Base-by-base conservation (phyloP, 192 early-diverging fungal genomes). In the Kappamyces sp. region DNA sequence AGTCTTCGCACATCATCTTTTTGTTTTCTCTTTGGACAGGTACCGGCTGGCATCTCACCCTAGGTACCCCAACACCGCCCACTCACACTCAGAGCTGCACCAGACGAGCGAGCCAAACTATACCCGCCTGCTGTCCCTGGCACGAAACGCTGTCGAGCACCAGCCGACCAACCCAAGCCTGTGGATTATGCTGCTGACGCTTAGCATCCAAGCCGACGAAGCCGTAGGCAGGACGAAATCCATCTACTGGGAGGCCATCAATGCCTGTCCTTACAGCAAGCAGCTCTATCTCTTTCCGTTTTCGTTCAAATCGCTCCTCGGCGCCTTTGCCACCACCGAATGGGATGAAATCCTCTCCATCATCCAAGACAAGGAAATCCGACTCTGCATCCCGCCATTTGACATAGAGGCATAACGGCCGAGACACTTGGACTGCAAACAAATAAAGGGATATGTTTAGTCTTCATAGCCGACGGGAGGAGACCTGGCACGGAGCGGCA, bases 311-410 rank as follows among this genome's bases (percentile, higher is more conserved):
- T 40, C 13, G 32, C 60, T 85, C 31, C 51, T 67, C 34, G 50
- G 48, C 35, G 57, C 58, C 37, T 75, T 79, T 61, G 68, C 51
- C 34, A 62, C 58, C 12, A 68, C 76, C 44, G 85, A 87, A 60
- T 47, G 77, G 43, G 54, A 64, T 44, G 80, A 85, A 35, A 59
- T 83, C 7, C 51, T 74, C 12, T 66, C 68, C 23, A 55, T 84
- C 12, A 82, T 87, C 71, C 74, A 84, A 61, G 84, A 86, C 54
- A 87, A 86, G 55, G 86, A 86, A 47, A 65, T 87, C 5, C 68
- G 86, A 38, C 57, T 82, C 39, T 23, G 23, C 68, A 80, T 37
- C 15, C 31, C 4, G 51, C 47, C 13, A 5, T 50, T 50, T 9
- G 23, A 61, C 8, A 47, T 69, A 7, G 72, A 77, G 5, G 51